Evolutionary conservation across 768 basidiomycete genomes (phyloP).

Genomic region (Rhodotorula kratochvilovae): DNA sequence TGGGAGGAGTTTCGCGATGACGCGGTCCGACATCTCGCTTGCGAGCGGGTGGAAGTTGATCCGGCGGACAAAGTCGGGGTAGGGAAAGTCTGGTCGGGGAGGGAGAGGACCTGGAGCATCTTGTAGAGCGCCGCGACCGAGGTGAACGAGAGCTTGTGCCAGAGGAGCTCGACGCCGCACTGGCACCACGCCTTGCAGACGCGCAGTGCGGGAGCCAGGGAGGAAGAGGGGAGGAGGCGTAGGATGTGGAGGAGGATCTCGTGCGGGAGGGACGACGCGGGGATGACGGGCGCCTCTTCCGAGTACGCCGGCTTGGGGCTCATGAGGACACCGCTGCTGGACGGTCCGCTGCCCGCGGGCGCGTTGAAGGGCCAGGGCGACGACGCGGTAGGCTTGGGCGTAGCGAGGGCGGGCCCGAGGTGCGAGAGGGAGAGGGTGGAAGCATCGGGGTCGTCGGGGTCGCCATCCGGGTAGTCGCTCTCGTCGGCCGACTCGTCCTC

Average conservation of each 20-base stretch:
- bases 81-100: constrained; percentile 74
- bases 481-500: constrained; percentile 33
- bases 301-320: background rate
- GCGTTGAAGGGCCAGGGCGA: constrained; percentile 31
- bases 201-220: constrained; percentile 68
- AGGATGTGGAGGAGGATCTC: constrained; percentile 91
- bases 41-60: constrained; percentile 79
- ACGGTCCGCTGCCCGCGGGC: background rate
- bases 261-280: constrained; percentile 59
- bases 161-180: constrained; percentile 87
- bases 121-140: constrained; percentile 66
- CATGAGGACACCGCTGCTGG: background rate
- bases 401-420: constrained; percentile 24
- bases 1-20: constrained; percentile 66
- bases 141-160: constrained; percentile 80
- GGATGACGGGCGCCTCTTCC: constrained; percentile 5
- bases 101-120: constrained; percentile 65
- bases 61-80: constrained; percentile 79
- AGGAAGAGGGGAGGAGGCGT: constrained; percentile 65
- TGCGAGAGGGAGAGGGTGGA: constrained; percentile 14
- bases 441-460: constrained; percentile 17
- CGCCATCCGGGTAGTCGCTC: constrained; percentile 24
- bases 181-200: constrained; percentile 93
- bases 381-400: constrained; percentile 19
- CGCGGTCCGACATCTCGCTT: constrained; percentile 64